Conservation (phyloP, 345 rosid species). For the Acer yangbiense region DNA sequence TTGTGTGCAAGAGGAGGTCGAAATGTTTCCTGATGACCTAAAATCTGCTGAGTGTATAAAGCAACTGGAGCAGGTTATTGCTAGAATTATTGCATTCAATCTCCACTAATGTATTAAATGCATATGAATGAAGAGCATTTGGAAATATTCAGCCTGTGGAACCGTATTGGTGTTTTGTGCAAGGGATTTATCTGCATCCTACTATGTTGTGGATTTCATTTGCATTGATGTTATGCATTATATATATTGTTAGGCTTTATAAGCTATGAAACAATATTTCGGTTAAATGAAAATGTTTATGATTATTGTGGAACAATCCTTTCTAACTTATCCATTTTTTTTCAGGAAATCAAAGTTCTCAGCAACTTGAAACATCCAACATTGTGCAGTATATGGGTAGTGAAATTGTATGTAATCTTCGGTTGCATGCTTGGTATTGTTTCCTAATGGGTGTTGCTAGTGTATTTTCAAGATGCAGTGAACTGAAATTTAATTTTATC, state of each 20-base stretch:
- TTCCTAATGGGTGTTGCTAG: conserved; percentile 5
- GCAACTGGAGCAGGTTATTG: conserved; percentile 83
- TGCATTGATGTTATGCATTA: background rate
- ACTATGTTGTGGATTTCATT: background rate
- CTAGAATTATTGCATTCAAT: conserved; percentile 5
- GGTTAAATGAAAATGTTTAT: background rate
- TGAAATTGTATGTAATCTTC: conserved; percentile 75
- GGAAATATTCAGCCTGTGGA: background rate
- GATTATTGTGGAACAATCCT: background rate
- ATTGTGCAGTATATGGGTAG: conserved; percentile 98
- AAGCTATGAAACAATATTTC: background rate
- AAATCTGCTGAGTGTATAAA: conserved; percentile 80
- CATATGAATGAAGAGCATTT: background rate
- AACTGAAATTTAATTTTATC: conserved; percentile 20
- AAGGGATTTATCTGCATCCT: background rate
- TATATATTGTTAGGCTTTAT: background rate
- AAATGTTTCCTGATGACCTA: conserved; percentile 86
- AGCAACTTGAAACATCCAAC: conserved; percentile 89
- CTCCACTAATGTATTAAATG: conserved; percentile 5
- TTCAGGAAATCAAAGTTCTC: conserved; percentile 90
- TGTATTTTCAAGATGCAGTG: conserved; percentile 12
- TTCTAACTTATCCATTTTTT: conserved; percentile 22
- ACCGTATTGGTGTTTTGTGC: background rate
- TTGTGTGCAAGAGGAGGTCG: conserved; percentile 97
- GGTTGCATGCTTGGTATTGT: conserved; percentile 11